phyloP scores from a whole-genome alignment of 169 alveolate genomes.

The Plasmodium sp. region DNA sequence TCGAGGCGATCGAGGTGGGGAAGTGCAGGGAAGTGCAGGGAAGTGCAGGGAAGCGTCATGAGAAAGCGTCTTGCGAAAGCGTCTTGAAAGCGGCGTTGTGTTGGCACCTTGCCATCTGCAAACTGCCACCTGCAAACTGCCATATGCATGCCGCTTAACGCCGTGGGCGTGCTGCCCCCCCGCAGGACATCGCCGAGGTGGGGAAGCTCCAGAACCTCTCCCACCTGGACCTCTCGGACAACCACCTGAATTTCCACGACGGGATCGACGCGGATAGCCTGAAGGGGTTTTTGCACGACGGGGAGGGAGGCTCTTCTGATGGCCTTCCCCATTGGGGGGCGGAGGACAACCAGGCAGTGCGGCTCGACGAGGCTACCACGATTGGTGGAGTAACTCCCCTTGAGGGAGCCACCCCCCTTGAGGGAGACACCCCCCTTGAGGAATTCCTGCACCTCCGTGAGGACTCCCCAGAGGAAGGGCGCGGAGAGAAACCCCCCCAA shows the following conservation, averaged over 20 bases:
- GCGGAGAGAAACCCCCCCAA: neutral
- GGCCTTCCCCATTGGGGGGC: neutral
- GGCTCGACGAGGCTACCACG: neutral
- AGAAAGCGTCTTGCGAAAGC: too few relatives aligned
- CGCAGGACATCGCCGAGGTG: slow-evolving; percentile 33
- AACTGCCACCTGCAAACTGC: neutral
- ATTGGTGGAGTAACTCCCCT: neutral
- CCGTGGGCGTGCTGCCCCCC: neutral
- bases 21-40: too few relatives aligned
- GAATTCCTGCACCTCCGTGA: slow-evolving; percentile 9
- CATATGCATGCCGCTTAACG: too few relatives aligned
- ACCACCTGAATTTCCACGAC: slow-evolving; percentile 1
- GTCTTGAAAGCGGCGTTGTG: too few relatives aligned
- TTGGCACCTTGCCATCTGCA: too few relatives aligned
- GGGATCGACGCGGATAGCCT: neutral
- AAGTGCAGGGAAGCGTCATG: too few relatives aligned
- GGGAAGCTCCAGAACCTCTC: slow-evolving; percentile 15
- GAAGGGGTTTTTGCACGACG: neutral
- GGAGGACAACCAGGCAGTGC: neutral
- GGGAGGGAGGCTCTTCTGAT: neutral
- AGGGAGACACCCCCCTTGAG: neutral
- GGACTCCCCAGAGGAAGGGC: slow-evolving; percentile 19
- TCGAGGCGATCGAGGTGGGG: slow-evolving; percentile 24
- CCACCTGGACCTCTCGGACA: slow-evolving; percentile 35
- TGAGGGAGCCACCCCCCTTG: neutral